phyloP scores from a whole-genome alignment of 1,284 basidiomycete species.

The Ustilago shanxiensis region DNA sequence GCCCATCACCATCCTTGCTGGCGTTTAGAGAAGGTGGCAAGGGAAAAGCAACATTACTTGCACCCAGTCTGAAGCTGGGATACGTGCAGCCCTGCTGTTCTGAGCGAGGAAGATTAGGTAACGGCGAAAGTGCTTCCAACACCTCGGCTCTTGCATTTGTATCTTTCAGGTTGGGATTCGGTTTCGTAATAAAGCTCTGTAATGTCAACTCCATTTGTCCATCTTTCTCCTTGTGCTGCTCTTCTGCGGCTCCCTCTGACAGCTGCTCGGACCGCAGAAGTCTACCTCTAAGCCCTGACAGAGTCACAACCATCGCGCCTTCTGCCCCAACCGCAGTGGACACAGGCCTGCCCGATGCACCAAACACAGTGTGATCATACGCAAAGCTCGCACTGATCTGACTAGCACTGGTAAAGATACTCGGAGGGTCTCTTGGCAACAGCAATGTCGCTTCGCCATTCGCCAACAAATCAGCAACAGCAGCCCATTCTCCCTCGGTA shows the following conservation, averaged over 20 bases:
- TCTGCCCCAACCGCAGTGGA: neutral
- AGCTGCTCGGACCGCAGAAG: no score
- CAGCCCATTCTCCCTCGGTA: constrained; percentile 80
- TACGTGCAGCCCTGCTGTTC: constrained; percentile 30
- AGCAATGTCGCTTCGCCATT: constrained; percentile 81
- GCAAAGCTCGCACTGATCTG: constrained; percentile 55
- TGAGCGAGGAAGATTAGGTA: constrained; percentile 70
- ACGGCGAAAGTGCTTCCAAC: constrained; percentile 71
- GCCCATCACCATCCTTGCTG: constrained; percentile 22
- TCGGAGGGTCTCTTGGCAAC: constrained; percentile 77
- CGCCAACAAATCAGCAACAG: constrained; percentile 78
- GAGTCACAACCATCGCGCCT: constrained; percentile 73
- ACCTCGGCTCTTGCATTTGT: constrained; percentile 73
- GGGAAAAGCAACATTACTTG: constrained; percentile 75
- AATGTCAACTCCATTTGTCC: constrained; percentile 5
- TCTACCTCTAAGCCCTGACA: constrained; percentile 83
- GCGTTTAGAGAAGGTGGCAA: constrained; percentile 76
- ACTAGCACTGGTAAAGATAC: constrained; percentile 62
- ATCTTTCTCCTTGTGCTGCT: no score
- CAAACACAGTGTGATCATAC: constrained; percentile 78
- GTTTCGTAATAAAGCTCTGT: constrained; percentile 21
- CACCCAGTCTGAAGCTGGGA: constrained; percentile 14
- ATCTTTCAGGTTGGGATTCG: constrained; percentile 73
- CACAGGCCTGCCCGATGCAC: neutral
- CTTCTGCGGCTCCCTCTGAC: constrained; percentile 53